These are phyloP conservation scores for Dispira parvispora DNA, from an alignment of 192 early-diverging fungal genomes.

Conservation along the genomic window DNA sequence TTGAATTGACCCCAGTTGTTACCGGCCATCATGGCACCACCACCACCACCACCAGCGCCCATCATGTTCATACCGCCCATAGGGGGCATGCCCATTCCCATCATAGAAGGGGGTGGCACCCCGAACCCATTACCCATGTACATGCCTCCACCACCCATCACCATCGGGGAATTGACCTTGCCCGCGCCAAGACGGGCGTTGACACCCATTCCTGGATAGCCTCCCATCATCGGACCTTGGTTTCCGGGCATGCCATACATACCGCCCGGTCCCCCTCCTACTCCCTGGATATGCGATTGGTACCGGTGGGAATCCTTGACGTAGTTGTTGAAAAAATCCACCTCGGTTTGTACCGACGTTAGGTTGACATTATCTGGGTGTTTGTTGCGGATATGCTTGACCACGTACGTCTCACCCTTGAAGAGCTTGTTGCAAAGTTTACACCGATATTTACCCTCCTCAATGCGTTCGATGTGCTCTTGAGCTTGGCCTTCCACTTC, in stretches of 20 bases:
- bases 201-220: constrained; percentile 19
- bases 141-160: constrained; percentile 22
- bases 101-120: constrained; percentile 9
- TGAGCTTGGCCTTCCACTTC: constrained; percentile 24
- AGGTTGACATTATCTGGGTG: constrained; percentile 51
- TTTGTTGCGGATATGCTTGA: constrained; percentile 85
- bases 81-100: constrained; percentile 17
- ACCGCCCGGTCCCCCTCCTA: constrained; percentile 13
- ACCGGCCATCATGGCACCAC: constrained; percentile 3
- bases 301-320: constrained; percentile 72
- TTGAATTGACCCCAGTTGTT: neutral
- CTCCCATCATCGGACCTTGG: constrained; percentile 23
- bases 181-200: constrained; percentile 23
- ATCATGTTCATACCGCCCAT: constrained; percentile 11
- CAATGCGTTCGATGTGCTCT: constrained; percentile 28
- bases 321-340: constrained; percentile 75
- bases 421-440: constrained; percentile 84
- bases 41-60: constrained; percentile 16
- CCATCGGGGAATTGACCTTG: constrained; percentile 26
- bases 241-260: constrained; percentile 10
- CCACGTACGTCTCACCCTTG: constrained; percentile 81
- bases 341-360: constrained; percentile 42
- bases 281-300: constrained; percentile 24
- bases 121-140: constrained; percentile 20
- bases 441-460: constrained; percentile 79